A percentile compares a stretch with the other conserved stretches of the same genome.
phyloP scores from a whole-genome alignment of 371 early-diverging fungal species.

The Actinomortierella ambigua region DNA sequence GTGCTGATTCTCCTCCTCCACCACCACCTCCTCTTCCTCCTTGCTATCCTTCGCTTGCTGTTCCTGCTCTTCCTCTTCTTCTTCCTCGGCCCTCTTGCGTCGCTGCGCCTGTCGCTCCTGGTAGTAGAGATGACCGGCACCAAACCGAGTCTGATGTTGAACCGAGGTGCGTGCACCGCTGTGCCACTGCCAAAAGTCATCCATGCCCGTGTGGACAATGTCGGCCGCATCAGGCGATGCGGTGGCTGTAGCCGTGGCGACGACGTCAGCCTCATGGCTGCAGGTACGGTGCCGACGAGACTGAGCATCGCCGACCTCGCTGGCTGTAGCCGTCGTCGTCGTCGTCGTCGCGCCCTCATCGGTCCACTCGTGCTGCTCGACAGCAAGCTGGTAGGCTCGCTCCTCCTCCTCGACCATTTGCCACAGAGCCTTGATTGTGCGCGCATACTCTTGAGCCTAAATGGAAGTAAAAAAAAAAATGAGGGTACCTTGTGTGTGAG shows the following conservation, averaged over 20 bases:
- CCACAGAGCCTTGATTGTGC: constrained; percentile 45
- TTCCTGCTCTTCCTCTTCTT: not conserved
- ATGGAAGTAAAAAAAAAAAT: not conserved
- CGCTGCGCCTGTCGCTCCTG: constrained; percentile 7
- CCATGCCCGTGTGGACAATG: too few relatives aligned
- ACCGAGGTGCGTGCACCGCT: too few relatives aligned
- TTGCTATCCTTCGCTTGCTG: constrained; percentile 1
- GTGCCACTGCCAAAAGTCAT: too few relatives aligned
- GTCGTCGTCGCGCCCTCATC: too few relatives aligned
- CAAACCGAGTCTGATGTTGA: too few relatives aligned
- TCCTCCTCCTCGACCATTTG: constrained; percentile 37
- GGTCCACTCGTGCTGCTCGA: constrained; percentile 28
- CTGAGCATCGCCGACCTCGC: too few relatives aligned
- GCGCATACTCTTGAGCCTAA: constrained; percentile 43
- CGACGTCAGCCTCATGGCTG: too few relatives aligned
- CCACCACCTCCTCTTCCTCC: constrained; percentile 3
- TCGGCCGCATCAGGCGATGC: too few relatives aligned
- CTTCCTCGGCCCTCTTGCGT: not conserved
- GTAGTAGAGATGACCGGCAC: not conserved
- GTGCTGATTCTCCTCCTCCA: too few relatives aligned
- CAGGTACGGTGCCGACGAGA: too few relatives aligned
- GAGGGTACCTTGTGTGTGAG: not conserved
- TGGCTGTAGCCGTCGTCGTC: too few relatives aligned
- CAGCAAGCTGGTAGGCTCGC: constrained; percentile 20
- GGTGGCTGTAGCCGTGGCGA: too few relatives aligned